These are phyloP conservation scores for Oryza nivara DNA, from an alignment of 176 grass and related monocot genomes.

Conservation along the genomic window DNA sequence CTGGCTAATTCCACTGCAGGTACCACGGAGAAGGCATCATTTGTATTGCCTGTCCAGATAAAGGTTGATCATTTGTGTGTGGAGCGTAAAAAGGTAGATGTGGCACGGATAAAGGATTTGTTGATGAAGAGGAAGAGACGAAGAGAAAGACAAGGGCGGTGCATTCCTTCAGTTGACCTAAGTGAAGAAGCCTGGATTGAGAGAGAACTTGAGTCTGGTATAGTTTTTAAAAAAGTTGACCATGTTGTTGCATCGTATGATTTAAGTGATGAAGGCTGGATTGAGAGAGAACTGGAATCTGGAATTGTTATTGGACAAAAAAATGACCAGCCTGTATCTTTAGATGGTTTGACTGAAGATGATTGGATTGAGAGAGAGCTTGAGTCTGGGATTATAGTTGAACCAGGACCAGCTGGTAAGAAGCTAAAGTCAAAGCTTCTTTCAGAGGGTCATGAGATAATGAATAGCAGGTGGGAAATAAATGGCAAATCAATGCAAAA, in stretches of 20 bases:
- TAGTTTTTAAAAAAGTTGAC: conserved; percentile 20
- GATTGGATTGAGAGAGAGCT: conserved; percentile 72
- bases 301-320: conserved; percentile 42
- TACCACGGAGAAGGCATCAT: conserved; percentile 11
- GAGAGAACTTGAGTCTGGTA: conserved; percentile 48
- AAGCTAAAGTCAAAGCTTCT: conserved; percentile 40
- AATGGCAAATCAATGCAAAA: neutral
- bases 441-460: conserved; percentile 13
- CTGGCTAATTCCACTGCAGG: conserved; percentile 9
- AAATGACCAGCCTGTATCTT: conserved; percentile 18
- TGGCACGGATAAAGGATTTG: conserved; percentile 38
- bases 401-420: conserved; percentile 32
- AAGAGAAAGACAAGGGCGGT: conserved; percentile 19
- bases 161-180: conserved; percentile 33
- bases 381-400: conserved; percentile 60
- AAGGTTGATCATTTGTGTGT: conserved; percentile 27
- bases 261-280: conserved; percentile 38
- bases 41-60: neutral
- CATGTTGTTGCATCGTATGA: conserved; percentile 15
- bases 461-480: conserved; percentile 12
- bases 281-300: conserved; percentile 45
- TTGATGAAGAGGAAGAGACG: conserved; percentile 46
- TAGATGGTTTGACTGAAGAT: conserved; percentile 51
- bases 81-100: conserved; percentile 40
- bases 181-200: conserved; percentile 55